Evolutionary conservation across 2,329 filamentous ascomycete genomes (phyloP).

Genomic region (Penicillium sp.): DNA sequence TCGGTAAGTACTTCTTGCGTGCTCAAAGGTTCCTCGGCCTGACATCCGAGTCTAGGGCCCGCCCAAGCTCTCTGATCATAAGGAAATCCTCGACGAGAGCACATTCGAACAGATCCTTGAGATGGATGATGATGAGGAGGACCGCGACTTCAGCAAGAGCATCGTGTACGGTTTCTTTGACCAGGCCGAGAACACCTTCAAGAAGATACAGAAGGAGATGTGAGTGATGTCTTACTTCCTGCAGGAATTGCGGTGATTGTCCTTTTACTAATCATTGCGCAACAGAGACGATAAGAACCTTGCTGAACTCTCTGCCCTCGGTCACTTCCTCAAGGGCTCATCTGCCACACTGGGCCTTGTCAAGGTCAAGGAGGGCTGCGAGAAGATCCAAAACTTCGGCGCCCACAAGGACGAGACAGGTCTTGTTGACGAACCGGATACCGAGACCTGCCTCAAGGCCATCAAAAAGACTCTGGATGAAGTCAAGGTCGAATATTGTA

Average conservation of each 20-base stretch:
- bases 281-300: constrained; percentile 66
- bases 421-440: constrained; percentile 61
- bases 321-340: constrained; percentile 96
- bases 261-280: background rate
- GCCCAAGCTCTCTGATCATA: constrained; percentile 59
- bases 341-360: constrained; percentile 88
- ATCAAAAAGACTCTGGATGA: constrained; percentile 67
- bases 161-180: constrained; percentile 92
- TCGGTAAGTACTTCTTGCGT: constrained; percentile 18
- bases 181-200: constrained; percentile 83
- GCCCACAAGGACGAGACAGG: constrained; percentile 78
- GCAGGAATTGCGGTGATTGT: background rate
- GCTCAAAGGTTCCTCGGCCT: background rate
- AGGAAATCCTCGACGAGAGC: constrained; percentile 70
- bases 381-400: constrained; percentile 94
- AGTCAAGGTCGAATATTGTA: constrained; percentile 73
- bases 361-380: constrained; percentile 89
- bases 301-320: constrained; percentile 72
- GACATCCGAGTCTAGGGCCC: constrained; percentile 32
- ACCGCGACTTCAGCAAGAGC: constrained; percentile 80
- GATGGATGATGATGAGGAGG: constrained; percentile 91
- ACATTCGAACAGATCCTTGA: constrained; percentile 96
- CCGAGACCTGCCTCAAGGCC: constrained; percentile 64
- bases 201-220: constrained; percentile 78
- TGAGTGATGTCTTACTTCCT: constrained; percentile 57